These are phyloP conservation scores for Yamadazyma philogaea DNA, from an alignment of 805 yeast genomes.

Conservation along the genomic window DNA sequence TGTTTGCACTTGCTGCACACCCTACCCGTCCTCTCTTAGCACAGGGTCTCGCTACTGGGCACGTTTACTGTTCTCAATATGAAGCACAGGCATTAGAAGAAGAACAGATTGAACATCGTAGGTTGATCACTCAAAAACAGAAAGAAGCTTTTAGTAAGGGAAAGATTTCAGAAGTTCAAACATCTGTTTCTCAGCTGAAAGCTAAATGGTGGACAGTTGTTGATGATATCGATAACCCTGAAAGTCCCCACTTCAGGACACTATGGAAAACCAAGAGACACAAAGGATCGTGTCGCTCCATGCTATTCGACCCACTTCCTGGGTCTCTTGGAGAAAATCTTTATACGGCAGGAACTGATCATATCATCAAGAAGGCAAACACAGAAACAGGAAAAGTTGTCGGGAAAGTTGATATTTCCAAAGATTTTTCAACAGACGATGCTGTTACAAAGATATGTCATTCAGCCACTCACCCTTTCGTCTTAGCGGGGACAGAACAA, in stretches of 20 bases:
- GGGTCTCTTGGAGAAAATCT: constrained; percentile 47
- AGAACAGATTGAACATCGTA: constrained; percentile 21
- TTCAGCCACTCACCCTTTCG: constrained; percentile 45
- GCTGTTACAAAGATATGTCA: constrained; percentile 43
- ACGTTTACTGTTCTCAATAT: constrained; percentile 60
- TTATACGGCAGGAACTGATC: constrained; percentile 77
- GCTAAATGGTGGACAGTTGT: constrained; percentile 48
- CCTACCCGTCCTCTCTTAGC: constrained; percentile 64
- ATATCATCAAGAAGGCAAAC: constrained; percentile 69
- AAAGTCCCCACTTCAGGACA: constrained; percentile 28
- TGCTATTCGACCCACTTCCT: constrained; percentile 57
- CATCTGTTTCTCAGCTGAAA: constrained; percentile 32
- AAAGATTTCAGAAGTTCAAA: constrained; percentile 19
- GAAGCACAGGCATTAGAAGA: constrained; percentile 46
- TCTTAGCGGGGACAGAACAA: constrained; percentile 63
- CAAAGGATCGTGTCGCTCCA: constrained; percentile 79
- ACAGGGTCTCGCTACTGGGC: constrained; percentile 81
- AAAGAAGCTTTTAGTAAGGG: constrained; percentile 25
- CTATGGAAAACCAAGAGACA: constrained; percentile 89
- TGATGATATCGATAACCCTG: constrained; percentile 24
- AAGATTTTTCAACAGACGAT: constrained; percentile 25
- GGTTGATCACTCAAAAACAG: constrained; percentile 19
- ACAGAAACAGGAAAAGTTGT: constrained; percentile 73
- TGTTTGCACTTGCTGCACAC: constrained; percentile 77
- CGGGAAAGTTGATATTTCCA: constrained; percentile 41